Evolutionary conservation across 805 yeast species (phyloP).

Genomic region (Myxozyma geophila): DNA sequence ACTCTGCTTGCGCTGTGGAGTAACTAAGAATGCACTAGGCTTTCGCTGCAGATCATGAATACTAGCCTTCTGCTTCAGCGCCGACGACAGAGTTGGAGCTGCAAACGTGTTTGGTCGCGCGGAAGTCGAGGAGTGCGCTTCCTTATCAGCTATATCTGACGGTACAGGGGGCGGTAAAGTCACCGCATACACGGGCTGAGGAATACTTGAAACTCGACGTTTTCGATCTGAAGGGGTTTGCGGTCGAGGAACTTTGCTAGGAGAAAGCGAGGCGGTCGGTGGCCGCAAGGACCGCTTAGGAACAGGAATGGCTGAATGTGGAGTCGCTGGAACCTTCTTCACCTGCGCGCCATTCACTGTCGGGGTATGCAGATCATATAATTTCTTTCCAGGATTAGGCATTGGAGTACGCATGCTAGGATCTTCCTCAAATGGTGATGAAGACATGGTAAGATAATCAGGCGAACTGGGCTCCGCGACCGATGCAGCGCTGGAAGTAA

Average conservation of each 20-base stretch:
- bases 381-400: neutral
- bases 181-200: conserved; percentile 20
- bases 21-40: neutral
- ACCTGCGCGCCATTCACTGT: neutral
- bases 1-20: conserved; percentile 17
- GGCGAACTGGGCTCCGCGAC: conserved; percentile 6
- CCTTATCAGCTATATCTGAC: neutral
- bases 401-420: conserved; percentile 16
- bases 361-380: neutral
- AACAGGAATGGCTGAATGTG: conserved; percentile 22
- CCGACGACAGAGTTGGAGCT: conserved; percentile 11
- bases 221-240: conserved; percentile 24
- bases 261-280: conserved; percentile 6
- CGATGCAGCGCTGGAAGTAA: conserved; percentile 16
- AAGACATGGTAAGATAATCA: neutral
- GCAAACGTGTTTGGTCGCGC: conserved; percentile 1
- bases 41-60: conserved; percentile 1
- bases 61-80: conserved; percentile 11
- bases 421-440: conserved; percentile 31
- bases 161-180: conserved; percentile 13
- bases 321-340: neutral
- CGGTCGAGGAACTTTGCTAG: conserved; percentile 4
- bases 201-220: conserved; percentile 23
- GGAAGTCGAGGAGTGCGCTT: neutral
- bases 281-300: conserved; percentile 15